Conservation (phyloP, 805 yeast species). For the Martiniozyma abietophila region DNA sequence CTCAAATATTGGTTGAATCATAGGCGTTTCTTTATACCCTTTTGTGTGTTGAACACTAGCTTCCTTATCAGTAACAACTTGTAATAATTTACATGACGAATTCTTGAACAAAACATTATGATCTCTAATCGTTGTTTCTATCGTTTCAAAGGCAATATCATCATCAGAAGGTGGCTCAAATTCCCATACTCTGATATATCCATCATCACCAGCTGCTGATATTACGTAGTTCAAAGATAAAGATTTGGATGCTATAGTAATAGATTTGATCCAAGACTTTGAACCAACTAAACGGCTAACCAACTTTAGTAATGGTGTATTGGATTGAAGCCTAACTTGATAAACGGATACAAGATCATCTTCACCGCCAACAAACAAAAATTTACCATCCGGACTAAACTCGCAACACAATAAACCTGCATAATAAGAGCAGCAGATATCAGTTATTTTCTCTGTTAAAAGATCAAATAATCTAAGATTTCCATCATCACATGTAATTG, state of each 20-base stretch:
- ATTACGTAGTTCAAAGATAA: constrained; percentile 34
- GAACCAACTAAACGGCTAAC: constrained; percentile 36
- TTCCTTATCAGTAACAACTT: too few species aligned
- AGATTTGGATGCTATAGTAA: constrained; percentile 32
- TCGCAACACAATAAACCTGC: constrained; percentile 49
- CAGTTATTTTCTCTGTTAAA: constrained; percentile 33
- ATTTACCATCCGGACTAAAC: constrained; percentile 40
- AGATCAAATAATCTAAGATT: constrained; percentile 49
- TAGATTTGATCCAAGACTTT: constrained; percentile 39
- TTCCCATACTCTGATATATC: constrained; percentile 43
- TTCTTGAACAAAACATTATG: too few species aligned
- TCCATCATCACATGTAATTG: constrained; percentile 60
- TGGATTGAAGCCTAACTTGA: constrained; percentile 21
- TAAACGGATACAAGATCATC: constrained; percentile 42
- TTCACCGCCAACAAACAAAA: constrained; percentile 42
- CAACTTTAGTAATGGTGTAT: constrained; percentile 15
- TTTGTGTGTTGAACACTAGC: constrained; percentile 20
- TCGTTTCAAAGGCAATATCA: too few species aligned
- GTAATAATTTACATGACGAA: too few species aligned
- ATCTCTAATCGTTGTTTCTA: background rate
- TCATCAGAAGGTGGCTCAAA: constrained; percentile 33
- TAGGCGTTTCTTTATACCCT: constrained; percentile 21
- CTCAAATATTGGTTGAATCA: constrained; percentile 27
- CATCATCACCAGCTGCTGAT: constrained; percentile 50
- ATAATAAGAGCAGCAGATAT: constrained; percentile 53